Evolutionary conservation across 1,284 basidiomycete genomes (phyloP).

Genomic region (Ceratobasidium papillatum): DNA sequence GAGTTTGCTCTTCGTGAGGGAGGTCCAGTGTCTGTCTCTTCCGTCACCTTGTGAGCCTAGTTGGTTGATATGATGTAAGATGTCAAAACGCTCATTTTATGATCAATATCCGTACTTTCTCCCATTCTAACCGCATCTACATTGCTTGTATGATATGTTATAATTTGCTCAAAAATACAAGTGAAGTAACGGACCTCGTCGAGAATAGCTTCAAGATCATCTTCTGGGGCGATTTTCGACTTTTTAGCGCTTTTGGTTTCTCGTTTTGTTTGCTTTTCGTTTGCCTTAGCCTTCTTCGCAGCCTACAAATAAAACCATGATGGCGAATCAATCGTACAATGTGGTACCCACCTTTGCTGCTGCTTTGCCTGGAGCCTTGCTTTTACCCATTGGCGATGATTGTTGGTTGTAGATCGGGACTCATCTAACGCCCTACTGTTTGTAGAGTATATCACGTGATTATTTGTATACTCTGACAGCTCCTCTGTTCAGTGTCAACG

Average conservation of each 20-base stretch:
- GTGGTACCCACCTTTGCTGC: conserved; percentile 49
- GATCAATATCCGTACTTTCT: conserved; percentile 50
- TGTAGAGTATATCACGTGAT: not conserved
- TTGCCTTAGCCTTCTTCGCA: conserved; percentile 75
- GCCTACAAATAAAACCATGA: conserved; percentile 55
- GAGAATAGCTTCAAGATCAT: conserved; percentile 82
- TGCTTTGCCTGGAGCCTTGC: conserved; percentile 56
- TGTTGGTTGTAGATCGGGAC: not conserved
- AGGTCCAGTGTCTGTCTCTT: conserved; percentile 79
- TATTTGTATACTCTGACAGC: not conserved
- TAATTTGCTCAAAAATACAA: conserved; percentile 24
- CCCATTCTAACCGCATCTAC: conserved; percentile 79
- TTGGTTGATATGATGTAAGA: conserved; percentile 47
- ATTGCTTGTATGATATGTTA: conserved; percentile 44
- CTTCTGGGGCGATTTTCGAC: conserved; percentile 61
- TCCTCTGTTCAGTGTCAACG: not conserved
- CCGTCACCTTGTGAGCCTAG: conserved; percentile 70
- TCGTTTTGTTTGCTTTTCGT: conserved; percentile 72
- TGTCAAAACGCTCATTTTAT: not conserved
- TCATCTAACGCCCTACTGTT: not conserved
- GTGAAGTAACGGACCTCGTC: conserved; percentile 63
- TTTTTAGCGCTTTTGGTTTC: conserved; percentile 70
- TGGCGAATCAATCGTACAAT: not conserved
- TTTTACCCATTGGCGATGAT: conserved; percentile 43
- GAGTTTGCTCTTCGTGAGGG: conserved; percentile 84